phyloP scores from a whole-genome alignment of 192 early-diverging fungal genomes.

The Backusella tuberculispora region DNA sequence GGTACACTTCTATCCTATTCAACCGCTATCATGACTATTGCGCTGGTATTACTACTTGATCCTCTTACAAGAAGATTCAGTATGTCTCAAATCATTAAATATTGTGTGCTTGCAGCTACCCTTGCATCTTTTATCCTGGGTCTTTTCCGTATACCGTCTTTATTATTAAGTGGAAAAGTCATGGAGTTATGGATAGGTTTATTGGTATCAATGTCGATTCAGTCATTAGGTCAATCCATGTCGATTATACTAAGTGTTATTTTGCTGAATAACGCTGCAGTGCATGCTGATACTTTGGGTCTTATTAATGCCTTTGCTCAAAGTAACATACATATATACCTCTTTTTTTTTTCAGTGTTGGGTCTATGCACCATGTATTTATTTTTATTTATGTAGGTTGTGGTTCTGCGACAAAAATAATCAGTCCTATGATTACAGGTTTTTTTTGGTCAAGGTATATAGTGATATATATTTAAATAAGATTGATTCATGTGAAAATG shows the following conservation, averaged over 20 bases:
- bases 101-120: conserved; percentile 19
- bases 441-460: conserved; percentile 60
- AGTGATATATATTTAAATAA: not conserved
- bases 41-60: conserved; percentile 55
- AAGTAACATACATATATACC: conserved; percentile 15
- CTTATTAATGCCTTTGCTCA: conserved; percentile 64
- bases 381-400: conserved; percentile 5
- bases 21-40: conserved; percentile 43
- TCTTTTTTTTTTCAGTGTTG: no score
- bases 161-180: not conserved
- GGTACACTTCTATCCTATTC: conserved; percentile 51
- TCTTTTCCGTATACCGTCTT: conserved; percentile 13
- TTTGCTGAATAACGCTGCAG: conserved; percentile 52
- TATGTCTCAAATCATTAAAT: conserved; percentile 43
- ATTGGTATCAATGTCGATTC: conserved; percentile 12
- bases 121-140: conserved; percentile 25
- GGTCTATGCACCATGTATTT: not conserved
- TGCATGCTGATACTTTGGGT: conserved; percentile 45
- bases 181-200: conserved; percentile 35
- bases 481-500: not conserved
- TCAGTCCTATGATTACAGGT: conserved; percentile 58
- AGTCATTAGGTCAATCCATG: conserved; percentile 34
- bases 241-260: conserved; percentile 49
- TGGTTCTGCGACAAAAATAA: conserved; percentile 35
- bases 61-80: conserved; percentile 48